A percentile compares a stretch with the other conserved stretches of the same genome.
phyloP scores from a whole-genome alignment of 495 filamentous ascomycete genomes.

The Cercophora samala region DNA sequence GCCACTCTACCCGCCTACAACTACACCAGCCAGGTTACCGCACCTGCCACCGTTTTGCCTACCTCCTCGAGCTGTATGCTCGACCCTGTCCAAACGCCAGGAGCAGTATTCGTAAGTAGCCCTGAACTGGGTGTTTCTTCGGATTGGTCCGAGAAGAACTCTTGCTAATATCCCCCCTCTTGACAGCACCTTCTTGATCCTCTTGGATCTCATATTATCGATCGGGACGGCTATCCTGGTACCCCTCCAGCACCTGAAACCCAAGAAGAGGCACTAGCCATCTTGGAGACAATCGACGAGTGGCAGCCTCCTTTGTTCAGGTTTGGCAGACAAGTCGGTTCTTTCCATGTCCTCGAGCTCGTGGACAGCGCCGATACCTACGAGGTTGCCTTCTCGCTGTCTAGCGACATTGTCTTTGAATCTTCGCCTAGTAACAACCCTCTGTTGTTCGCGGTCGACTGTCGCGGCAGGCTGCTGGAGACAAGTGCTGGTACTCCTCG shows the following conservation, averaged over 20 bases:
- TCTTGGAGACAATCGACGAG: background rate
- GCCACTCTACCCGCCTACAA: background rate
- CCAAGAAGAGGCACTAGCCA: background rate
- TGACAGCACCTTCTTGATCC: slow-evolving; percentile 8
- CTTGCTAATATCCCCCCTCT: background rate
- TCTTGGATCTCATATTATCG: background rate
- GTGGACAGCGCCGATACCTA: background rate
- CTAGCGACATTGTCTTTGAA: background rate
- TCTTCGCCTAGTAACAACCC: background rate
- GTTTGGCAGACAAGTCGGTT: background rate
- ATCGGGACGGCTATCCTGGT: slow-evolving; percentile 1
- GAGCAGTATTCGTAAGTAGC: slow-evolving; percentile 5
- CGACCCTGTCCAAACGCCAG: background rate
- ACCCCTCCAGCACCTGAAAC: slow-evolving; percentile 1
- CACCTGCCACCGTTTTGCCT: background rate
- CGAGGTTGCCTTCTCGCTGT: background rate
- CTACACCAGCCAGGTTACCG: background rate
- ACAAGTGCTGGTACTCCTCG: background rate
- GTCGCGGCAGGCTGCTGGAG: background rate
- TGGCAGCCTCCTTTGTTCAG: slow-evolving; percentile 9
- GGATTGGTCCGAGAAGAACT: background rate
- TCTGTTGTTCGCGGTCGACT: background rate
- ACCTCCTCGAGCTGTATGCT: background rate
- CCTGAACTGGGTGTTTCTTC: background rate
- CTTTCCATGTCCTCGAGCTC: background rate